Evolutionary conservation across 257 asterid species (phyloP).

Genomic region (Phtheirospermum japonicum): DNA sequence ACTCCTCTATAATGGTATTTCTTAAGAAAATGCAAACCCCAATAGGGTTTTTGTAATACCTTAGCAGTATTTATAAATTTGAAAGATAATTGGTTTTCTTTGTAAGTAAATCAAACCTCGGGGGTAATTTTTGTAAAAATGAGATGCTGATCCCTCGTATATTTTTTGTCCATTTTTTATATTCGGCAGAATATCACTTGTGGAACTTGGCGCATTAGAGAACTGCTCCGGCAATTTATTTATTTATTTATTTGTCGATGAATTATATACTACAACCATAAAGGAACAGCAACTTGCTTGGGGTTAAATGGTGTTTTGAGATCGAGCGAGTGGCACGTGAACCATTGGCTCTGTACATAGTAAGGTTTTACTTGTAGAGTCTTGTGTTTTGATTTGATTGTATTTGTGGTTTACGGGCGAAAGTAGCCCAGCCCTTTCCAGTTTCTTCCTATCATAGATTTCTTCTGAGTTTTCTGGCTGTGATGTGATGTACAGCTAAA

Average conservation of each 20-base stretch:
- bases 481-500: too few relatives aligned
- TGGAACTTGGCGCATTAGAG: neutral
- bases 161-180: neutral
- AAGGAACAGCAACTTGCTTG: constrained; percentile 30
- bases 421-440: constrained; percentile 29
- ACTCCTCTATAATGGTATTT: too few relatives aligned
- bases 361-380: constrained; percentile 41
- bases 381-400: constrained; percentile 34
- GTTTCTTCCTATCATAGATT: constrained; percentile 32
- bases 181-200: constrained; percentile 16
- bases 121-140: too few relatives aligned
- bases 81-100: neutral
- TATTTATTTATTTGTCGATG: too few relatives aligned
- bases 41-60: neutral
- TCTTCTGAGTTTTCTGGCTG: constrained; percentile 30
- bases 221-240: constrained; percentile 29
- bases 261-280: too few relatives aligned
- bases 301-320: constrained; percentile 7
- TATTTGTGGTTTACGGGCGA: constrained; percentile 38
- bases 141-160: too few relatives aligned
- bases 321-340: constrained; percentile 29
- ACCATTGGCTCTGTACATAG: constrained; percentile 55
- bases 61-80: too few relatives aligned
- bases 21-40: too few relatives aligned
- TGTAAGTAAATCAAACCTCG: too few relatives aligned